phyloP scores from a whole-genome alignment of 176 grass and related monocot species.

The Cenchrus fungigraminus region DNA sequence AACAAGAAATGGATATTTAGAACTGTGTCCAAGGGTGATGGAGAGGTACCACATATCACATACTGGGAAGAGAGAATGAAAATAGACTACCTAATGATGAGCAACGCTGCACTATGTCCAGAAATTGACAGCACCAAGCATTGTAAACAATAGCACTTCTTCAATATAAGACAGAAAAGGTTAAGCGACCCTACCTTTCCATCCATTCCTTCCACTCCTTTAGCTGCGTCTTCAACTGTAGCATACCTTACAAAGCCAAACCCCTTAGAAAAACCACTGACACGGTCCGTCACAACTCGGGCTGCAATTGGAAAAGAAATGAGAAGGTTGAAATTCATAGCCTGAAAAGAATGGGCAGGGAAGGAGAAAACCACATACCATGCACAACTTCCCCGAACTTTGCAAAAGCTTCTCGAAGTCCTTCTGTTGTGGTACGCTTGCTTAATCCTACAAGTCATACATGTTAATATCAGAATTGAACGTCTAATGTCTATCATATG shows the following conservation, averaged over 20 bases:
- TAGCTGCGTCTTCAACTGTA: conserved; percentile 68
- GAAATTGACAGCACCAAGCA: background rate
- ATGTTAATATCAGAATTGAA: conserved; percentile 15
- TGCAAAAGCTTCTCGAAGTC: conserved; percentile 76
- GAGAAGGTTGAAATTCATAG: conserved; percentile 24
- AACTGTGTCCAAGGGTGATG: background rate
- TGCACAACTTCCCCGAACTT: conserved; percentile 85
- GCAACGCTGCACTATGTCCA: background rate
- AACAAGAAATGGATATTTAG: background rate
- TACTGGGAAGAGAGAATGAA: conserved; percentile 9
- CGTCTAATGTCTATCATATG: no score
- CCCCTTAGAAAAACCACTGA: conserved; percentile 83
- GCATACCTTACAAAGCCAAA: conserved; percentile 91
- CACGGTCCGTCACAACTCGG: conserved; percentile 78
- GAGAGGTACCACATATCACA: background rate
- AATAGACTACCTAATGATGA: background rate
- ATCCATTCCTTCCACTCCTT: conserved; percentile 89
- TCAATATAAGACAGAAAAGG: conserved; percentile 5
- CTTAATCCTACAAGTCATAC: conserved; percentile 66
- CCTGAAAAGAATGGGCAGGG: background rate
- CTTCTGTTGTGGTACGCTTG: conserved; percentile 86
- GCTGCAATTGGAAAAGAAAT: conserved; percentile 58
- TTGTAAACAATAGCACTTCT: conserved; percentile 11
- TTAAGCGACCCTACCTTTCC: conserved; percentile 68
- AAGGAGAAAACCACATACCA: conserved; percentile 52